phyloP scores from a whole-genome alignment of 441 rosid species.

The Euphorbia corollata region DNA sequence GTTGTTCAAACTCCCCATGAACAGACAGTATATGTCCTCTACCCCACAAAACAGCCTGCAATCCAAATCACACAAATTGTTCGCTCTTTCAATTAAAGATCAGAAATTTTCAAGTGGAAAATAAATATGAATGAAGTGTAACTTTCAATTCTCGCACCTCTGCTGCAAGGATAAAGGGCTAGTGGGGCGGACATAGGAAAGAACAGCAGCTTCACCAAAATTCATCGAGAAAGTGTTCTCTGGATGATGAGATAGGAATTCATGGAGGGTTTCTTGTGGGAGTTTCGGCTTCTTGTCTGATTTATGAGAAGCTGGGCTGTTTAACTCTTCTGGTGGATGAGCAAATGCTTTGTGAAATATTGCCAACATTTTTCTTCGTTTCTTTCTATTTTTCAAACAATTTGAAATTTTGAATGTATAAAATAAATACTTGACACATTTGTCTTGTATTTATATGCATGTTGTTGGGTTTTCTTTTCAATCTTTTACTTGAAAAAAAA shows the following conservation, averaged over 20 bases:
- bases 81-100: too few relatives aligned
- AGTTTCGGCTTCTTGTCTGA: conserved; percentile 46
- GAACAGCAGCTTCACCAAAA: too few relatives aligned
- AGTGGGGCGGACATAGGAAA: conserved; percentile 51
- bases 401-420: too few relatives aligned
- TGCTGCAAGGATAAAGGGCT: conserved; percentile 27
- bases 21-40: conserved; percentile 65
- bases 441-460: too few relatives aligned
- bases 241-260: conserved; percentile 47
- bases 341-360: conserved; percentile 66
- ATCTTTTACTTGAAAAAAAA: too few relatives aligned
- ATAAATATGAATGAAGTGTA: too few relatives aligned
- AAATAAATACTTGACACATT: too few relatives aligned
- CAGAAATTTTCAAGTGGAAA: too few relatives aligned
- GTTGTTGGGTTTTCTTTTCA: too few relatives aligned
- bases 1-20: conserved; percentile 78
- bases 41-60: conserved; percentile 68
- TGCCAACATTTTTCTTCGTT: conserved; percentile 40
- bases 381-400: not conserved
- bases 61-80: too few relatives aligned
- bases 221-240: conserved; percentile 55
- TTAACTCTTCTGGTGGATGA: conserved; percentile 75
- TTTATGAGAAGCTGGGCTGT: conserved; percentile 63
- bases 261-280: conserved; percentile 50
- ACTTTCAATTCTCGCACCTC: too few relatives aligned